Percentiles rank a stretch among this genome's conserved stretches.
These are phyloP conservation scores for Calocera cornea DNA, from an alignment of 768 basidiomycete species.

Conservation along the genomic window DNA sequence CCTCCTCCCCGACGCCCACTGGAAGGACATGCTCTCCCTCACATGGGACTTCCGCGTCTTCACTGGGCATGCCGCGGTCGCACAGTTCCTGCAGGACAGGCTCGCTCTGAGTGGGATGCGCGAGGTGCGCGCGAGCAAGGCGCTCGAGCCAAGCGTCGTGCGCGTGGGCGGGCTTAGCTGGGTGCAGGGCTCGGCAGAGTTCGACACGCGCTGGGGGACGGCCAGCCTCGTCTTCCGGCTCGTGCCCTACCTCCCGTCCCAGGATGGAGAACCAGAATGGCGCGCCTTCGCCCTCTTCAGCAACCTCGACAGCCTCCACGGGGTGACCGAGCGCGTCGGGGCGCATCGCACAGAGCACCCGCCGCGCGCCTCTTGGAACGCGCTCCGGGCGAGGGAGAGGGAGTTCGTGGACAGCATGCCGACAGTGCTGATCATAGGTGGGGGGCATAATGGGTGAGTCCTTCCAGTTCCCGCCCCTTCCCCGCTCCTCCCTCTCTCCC, in stretches of 20 bases:
- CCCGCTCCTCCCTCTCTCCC: too few relatives aligned
- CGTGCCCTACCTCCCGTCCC: conserved; percentile 28
- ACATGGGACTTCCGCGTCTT: conserved; percentile 54
- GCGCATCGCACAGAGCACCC: conserved; percentile 30
- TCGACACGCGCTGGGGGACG: neutral
- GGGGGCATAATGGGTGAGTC: conserved; percentile 45
- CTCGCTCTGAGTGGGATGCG: conserved; percentile 19
- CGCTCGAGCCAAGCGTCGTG: neutral
- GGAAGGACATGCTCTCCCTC: conserved; percentile 48
- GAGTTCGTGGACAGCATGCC: conserved; percentile 39
- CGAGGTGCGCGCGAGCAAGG: conserved; percentile 12
- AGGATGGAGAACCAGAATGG: conserved; percentile 33
- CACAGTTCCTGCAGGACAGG: conserved; percentile 34
- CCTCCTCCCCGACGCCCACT: conserved; percentile 31
- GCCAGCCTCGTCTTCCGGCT: conserved; percentile 32
- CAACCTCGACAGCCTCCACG: conserved; percentile 42
- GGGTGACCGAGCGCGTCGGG: conserved; percentile 37
- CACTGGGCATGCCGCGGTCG: conserved; percentile 30
- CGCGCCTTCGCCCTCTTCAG: conserved; percentile 48
- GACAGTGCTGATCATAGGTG: conserved; percentile 49
- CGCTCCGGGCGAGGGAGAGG: neutral
- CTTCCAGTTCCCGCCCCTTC: too few relatives aligned
- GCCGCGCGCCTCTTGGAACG: conserved; percentile 43
- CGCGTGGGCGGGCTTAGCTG: neutral
- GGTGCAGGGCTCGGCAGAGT: conserved; percentile 24